These are phyloP conservation scores for Globisporangium acanthophoron DNA, from an alignment of 352 stramenopile species.

Conservation along the genomic window DNA sequence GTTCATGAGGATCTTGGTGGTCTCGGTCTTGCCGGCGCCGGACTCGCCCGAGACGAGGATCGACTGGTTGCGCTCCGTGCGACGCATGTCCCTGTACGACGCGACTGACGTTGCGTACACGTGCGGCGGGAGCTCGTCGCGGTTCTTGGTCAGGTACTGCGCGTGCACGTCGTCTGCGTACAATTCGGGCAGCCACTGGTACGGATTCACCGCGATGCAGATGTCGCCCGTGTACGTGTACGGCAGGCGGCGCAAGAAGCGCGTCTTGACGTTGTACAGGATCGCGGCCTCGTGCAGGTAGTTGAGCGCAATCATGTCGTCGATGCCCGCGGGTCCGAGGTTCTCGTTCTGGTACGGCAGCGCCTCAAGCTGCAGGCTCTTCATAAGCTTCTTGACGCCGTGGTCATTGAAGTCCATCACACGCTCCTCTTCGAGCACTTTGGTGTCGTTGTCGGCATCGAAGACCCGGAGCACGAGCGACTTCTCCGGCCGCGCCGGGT, in stretches of 20 bases:
- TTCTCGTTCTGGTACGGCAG: slow-evolving; percentile 85
- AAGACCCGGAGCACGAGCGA: slow-evolving; percentile 21
- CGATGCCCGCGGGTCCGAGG: slow-evolving; percentile 54
- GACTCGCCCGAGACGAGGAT: slow-evolving; percentile 86
- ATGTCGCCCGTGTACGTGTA: slow-evolving; percentile 98
- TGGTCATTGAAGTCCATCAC: slow-evolving; percentile 60
- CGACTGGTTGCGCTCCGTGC: slow-evolving; percentile 66
- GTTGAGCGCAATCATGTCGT: slow-evolving; percentile 86
- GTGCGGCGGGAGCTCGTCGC: slow-evolving; percentile 75
- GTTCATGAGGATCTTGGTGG: slow-evolving; percentile 88
- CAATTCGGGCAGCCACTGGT: slow-evolving; percentile 87
- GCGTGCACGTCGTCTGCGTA: slow-evolving; percentile 78
- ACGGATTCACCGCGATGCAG: slow-evolving; percentile 97
- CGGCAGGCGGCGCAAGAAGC: slow-evolving; percentile 79
- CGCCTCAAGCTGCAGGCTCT: slow-evolving; percentile 67
- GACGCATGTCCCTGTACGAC: slow-evolving; percentile 75
- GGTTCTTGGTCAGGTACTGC: slow-evolving; percentile 68
- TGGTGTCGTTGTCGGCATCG: slow-evolving; percentile 11
- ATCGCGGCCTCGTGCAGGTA: slow-evolving; percentile 90
- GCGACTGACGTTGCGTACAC: slow-evolving; percentile 77
- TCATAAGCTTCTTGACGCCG: slow-evolving; percentile 66
- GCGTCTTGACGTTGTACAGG: slow-evolving; percentile 84
- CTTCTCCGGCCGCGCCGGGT: slow-evolving; percentile 43
- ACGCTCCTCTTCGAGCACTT: slow-evolving; percentile 49
- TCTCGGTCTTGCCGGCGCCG: slow-evolving; percentile 86